These are phyloP conservation scores for Globisporangium echinulatum DNA, from an alignment of 352 stramenopile species.

Conservation along the genomic window DNA sequence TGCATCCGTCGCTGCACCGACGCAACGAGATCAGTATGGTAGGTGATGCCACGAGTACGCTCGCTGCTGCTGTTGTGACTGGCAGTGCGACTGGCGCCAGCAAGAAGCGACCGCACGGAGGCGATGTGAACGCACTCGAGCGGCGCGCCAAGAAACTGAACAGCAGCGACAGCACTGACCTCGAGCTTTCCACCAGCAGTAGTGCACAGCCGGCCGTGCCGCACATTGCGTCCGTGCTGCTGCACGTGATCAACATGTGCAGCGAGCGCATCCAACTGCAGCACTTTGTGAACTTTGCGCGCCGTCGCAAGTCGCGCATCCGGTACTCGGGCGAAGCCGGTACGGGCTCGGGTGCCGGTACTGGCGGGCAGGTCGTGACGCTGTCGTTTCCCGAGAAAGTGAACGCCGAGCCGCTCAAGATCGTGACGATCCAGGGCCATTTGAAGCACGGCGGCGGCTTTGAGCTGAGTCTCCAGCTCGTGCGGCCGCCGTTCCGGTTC, in stretches of 20 bases:
- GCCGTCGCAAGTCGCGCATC: slow-evolving; percentile 73
- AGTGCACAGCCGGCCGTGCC: slow-evolving; percentile 24
- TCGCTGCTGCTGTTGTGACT: slow-evolving; percentile 6
- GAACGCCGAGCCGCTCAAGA: slow-evolving; percentile 72
- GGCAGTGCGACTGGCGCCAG: slow-evolving; percentile 10
- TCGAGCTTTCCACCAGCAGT: background rate
- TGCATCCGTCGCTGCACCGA: slow-evolving; percentile 53
- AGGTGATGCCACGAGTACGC: slow-evolving; percentile 3
- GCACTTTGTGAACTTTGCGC: slow-evolving; percentile 85
- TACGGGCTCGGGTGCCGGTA: slow-evolving; percentile 39
- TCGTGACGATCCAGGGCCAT: slow-evolving; percentile 74
- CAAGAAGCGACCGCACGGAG: slow-evolving; percentile 27
- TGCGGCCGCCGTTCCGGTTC: slow-evolving; percentile 59
- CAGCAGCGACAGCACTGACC: slow-evolving; percentile 1
- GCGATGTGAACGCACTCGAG: slow-evolving; percentile 7
- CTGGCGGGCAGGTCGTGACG: slow-evolving; percentile 78
- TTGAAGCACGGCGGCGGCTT: slow-evolving; percentile 72
- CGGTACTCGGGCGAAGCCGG: slow-evolving; percentile 76
- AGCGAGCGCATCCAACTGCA: slow-evolving; percentile 81
- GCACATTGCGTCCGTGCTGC: slow-evolving; percentile 67
- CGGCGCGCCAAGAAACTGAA: slow-evolving; percentile 28
- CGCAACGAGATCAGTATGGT: slow-evolving; percentile 34
- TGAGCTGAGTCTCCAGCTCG: slow-evolving; percentile 69
- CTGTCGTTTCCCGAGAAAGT: slow-evolving; percentile 85
- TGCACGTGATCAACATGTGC: slow-evolving; percentile 82